Evolutionary conservation across 2,329 filamentous ascomycete species (phyloP), one percentile per base, ranked within the genome.

Genomic region (Remersonia thermophila): DNA sequence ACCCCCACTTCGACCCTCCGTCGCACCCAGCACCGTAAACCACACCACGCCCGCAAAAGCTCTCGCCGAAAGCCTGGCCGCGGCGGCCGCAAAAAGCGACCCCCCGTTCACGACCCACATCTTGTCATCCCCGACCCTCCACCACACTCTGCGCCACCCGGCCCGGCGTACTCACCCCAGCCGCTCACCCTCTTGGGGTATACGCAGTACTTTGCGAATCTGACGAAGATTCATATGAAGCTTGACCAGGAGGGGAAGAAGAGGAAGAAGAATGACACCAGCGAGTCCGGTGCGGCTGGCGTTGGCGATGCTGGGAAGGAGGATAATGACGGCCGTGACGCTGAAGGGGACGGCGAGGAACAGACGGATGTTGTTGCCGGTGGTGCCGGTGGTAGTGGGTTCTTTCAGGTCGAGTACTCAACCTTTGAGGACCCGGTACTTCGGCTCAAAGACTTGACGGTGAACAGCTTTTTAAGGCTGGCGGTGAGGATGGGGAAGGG

Each of bases 181-280:
- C 66, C 83, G 0, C 65, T 96, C 27, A 83, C 84, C 0, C 66
- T 87, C 43, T 68, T 80, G 3, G 77, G 83, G 4, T 95, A 85
- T 57, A 85, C 77, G 3, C 91, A 98, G 51, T 95, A 93, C 57
- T 95, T 77, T 57, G 86, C 89, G 42, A 98, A 98, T 55, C 63
- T 98, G n/a, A 96, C 89, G 0, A 63, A 74, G 40, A 79, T 94
- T 59, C 93, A 96, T 60, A 83, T 23, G 20, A 5, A 23, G 20
- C 20, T 23, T 5, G 20, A 23, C 5, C 5, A 23, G 20, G 9
- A 23, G 20, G 9, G 9, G 38, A 42, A 11, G 73, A 82, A 41
- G 67, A 77, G 32, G 51, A 18, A 1, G 11, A 7, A 3, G 5
- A 13, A 9, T 38, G 20, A 32, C n/a, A n/a, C n/a, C n/a, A n/a